Evolutionary conservation across 2,329 filamentous ascomycete genomes (phyloP), one percentile per base, ranked within the genome.

Genomic region (Elsinoe necatrix): DNA sequence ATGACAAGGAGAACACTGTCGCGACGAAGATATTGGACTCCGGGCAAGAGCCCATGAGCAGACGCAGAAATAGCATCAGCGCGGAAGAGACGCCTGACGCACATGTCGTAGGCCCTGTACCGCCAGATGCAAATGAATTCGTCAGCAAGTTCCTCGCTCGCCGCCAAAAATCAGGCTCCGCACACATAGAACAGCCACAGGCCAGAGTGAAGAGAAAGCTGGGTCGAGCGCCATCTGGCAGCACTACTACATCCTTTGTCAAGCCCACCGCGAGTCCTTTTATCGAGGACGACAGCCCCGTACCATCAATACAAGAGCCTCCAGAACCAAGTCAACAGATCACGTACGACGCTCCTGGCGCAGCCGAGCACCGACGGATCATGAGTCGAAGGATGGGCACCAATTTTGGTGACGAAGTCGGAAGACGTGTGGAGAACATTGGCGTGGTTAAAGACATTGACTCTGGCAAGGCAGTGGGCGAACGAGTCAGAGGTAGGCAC

Each of bases 341-440:
- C 18, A 67, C 64, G 0, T 71, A 71, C 50, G 68, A 69, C 21
- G 64, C 61, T 0, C 62, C 63, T 12, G 68, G 68, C 11, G 64
- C 65, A 4, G 66, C 64, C 39, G 62, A 62, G 16, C 63, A 67
- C 55, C 62, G 65, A 16, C 43, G 55, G 31, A 54, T 65, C 55
- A 66, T 70, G 63, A 64, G 63, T 41, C 63, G 66, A 62, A 63
- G 62, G 52, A 66, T 70, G 66, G 67, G 67, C 5, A 62, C 61
- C 23, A 63, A 56, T 43, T 59, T 66, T 50, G 58, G 61, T 48
- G 64, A 65, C 54, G 63, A 63, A 48, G 58, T 34, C 21, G 64
- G 63, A 20, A 61, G 56, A 41, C 54, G 63, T 37, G 60, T 67
- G 27, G 61, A 62, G 39, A 69, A 64, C 52, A 55, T 67, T 14